Evolutionary conservation across 768 basidiomycete genomes (phyloP).

Genomic region (Suillus brevipes): DNA sequence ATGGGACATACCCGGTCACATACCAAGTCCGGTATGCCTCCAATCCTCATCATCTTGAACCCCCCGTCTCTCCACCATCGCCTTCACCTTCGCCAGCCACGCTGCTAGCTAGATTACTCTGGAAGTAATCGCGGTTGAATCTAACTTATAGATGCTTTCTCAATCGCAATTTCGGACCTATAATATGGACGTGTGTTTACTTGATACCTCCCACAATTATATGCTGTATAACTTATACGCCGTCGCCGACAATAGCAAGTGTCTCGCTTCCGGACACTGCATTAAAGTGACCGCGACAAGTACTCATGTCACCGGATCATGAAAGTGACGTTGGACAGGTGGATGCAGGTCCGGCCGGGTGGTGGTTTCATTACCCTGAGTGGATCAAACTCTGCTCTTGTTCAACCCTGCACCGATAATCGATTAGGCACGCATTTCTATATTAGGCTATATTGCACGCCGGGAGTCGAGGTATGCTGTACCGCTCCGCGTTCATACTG

Average conservation of each 20-base stretch:
- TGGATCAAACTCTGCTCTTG: background rate
- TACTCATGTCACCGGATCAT: background rate
- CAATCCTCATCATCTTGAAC: background rate
- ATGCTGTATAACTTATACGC: background rate
- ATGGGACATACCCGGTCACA: conserved; percentile 15
- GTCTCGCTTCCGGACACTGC: background rate
- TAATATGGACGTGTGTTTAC: background rate
- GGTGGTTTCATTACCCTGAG: background rate
- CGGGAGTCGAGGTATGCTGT: no score
- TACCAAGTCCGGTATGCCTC: conserved; percentile 5
- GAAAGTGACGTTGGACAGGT: background rate
- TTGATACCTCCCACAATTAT: background rate
- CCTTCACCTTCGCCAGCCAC: conserved; percentile 14
- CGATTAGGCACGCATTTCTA: background rate
- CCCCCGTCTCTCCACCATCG: background rate
- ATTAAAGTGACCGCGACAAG: background rate
- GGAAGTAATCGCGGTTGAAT: conserved; percentile 10
- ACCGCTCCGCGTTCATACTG: no score
- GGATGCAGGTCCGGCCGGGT: background rate
- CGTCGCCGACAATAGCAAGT: background rate
- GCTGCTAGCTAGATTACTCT: conserved; percentile 23
- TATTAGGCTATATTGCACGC: background rate
- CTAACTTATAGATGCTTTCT: background rate
- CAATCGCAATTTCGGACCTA: background rate
- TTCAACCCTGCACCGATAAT: background rate